Evolutionary conservation across 2,329 filamentous ascomycete species (phyloP), one percentile per base, ranked within the genome.

Genomic region (Aspergillus latus): DNA sequence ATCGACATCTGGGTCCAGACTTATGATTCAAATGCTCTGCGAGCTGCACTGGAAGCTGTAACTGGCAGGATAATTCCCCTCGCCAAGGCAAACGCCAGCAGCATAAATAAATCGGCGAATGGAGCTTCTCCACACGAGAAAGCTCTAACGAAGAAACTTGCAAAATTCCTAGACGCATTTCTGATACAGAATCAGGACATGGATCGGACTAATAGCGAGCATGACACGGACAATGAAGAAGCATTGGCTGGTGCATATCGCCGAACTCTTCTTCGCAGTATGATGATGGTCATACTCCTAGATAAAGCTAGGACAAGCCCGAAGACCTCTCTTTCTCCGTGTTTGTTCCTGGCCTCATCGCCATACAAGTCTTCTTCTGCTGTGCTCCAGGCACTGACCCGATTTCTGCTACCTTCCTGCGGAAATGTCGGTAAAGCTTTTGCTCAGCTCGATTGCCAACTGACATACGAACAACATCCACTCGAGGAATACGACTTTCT

Each of bases 211-310:
- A 36, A 54, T 5, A 57, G 60, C 10, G 62, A 68, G 29, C 34
- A 45, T 16, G 55, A 64, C 9, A 66, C 60, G 8, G 69, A 73
- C 30, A 73, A 77, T 48, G 73, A 74, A 53, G 77, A 78, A 13
- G 73, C 71, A 5, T 70, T 74, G 49, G 74, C 69, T 15, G 80
- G 76, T 74, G 73, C 75, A 29, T 84, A 84, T 76, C 77, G 79
- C 57, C 81, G 82, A 48, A 85, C 81, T 2, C 72, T 83, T 10
- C 72, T 84, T 40, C 79, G 83, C 34, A 84, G 82, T 62, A 72
- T 86, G 43, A 82, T 86, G 81, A 76, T 87, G 2, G 74, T 87
- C 48, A 74, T 80, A 53, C 73, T 88, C 13, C 75, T 88, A 10
- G 85, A 88, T 62, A 78, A 79, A 57, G 78, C 76, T 8, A 84